Evolutionary conservation across 257 asterid genomes (phyloP), one percentile per base, ranked within the genome.

Genomic region (Primulina huaijiensis): DNA sequence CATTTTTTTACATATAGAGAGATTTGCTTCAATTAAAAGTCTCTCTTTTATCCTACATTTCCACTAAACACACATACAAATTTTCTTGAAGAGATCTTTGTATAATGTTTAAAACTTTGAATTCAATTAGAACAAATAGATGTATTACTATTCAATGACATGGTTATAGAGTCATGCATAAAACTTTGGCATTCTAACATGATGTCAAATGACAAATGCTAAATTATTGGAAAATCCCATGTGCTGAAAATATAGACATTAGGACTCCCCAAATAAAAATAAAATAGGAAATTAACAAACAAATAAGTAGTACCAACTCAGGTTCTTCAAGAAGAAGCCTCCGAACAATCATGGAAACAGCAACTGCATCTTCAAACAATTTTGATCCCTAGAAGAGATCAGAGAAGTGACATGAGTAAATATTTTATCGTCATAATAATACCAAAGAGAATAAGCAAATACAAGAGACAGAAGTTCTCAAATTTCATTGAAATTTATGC

Each of bases 311-410:
- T 87, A 93, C 99, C 96, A 73, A 68, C 81, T 85, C 96, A 72
- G 96, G 96, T 84, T 93, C 99, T 81, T 93, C 99, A 17, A 84
- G 92, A 74, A 93, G 96, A 74, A 93, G 94, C 83, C 99, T 90
- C 75, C 95, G 89, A 75, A 82, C 75, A 77, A 88, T 81, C 91
- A 93, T 89, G 72, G 99, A 87, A 74, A 86, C 92, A 65, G 82
- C 72, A 77, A 90, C 67, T 38, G 87, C 86, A 78, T 75, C 80
- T 77, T 90, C 99, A 96, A 93, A 89, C 83, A 86, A 27, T 69
- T 77, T 85, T 8, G 89, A 82, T 43, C 95, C 95, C 99, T 93
- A 77, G n/a, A 78, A 72, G 46, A 71, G 71, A 65, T 34, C 60
- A 60, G 25, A 73, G 71, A 59, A 55, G 63, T 70, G 62, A 65